Percentiles rank a stretch among this genome's conserved stretches.
Evolutionary conservation across 2,329 filamentous ascomycete species (phyloP).

Genomic region (Atkinsonella texensis): DNA sequence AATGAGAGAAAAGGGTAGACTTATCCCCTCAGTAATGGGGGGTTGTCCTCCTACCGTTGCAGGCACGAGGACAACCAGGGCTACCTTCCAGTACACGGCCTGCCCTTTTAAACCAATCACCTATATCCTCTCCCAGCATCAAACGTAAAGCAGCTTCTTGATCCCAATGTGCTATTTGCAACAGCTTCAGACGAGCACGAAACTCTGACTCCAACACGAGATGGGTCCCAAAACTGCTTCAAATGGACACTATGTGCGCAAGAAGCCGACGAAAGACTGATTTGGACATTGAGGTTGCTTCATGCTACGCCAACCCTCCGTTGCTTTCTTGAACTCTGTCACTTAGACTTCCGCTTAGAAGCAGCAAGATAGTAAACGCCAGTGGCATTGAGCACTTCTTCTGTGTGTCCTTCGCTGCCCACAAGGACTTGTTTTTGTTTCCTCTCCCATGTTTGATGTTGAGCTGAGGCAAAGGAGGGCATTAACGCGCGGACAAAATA

Average conservation of each 20-base stretch:
- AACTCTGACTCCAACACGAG: slow-evolving; percentile 88
- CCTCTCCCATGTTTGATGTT: slow-evolving; percentile 44
- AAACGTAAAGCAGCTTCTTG: not conserved
- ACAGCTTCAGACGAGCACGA: slow-evolving; percentile 64
- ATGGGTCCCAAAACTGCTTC: slow-evolving; percentile 59
- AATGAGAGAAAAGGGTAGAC: slow-evolving; percentile 18
- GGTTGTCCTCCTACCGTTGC: slow-evolving; percentile 39
- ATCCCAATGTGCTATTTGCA: slow-evolving; percentile 4
- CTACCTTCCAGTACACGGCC: slow-evolving; percentile 25
- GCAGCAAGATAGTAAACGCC: not conserved
- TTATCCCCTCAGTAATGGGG: slow-evolving; percentile 37
- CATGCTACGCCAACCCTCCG: not conserved
- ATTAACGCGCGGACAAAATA: slow-evolving; percentile 73
- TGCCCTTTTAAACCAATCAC: slow-evolving; percentile 20
- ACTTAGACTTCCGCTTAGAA: not conserved
- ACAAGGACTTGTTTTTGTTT: slow-evolving; percentile 93
- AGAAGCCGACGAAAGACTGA: not conserved
- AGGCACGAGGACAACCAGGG: slow-evolving; percentile 38
- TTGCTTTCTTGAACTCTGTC: slow-evolving; percentile 5
- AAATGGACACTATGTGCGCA: not conserved
- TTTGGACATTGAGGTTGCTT: not conserved
- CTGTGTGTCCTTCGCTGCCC: slow-evolving; percentile 73
- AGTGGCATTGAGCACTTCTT: slow-evolving; percentile 36
- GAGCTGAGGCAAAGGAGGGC: slow-evolving; percentile 45
- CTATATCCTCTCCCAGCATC: not conserved